phyloP scores from a whole-genome alignment of 768 basidiomycete genomes.

The Serpula lacrymans region DNA sequence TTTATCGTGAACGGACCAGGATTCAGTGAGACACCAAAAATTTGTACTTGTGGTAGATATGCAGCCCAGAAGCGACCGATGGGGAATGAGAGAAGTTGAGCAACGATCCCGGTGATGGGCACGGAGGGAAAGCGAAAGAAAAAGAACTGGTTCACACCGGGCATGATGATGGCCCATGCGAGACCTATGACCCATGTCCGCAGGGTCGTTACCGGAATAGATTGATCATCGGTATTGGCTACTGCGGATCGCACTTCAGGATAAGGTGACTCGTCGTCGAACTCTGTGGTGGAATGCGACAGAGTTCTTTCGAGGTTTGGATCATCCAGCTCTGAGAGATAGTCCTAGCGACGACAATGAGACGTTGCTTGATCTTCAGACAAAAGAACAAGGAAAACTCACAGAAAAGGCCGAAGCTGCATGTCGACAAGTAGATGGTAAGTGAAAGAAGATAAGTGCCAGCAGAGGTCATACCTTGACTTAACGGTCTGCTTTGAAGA shows the following conservation, averaged over 20 bases:
- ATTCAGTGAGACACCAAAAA: conserved; percentile 63
- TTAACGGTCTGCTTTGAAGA: conserved; percentile 13
- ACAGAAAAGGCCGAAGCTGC: conserved; percentile 19
- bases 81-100: conserved; percentile 70
- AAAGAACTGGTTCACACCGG: conserved; percentile 72
- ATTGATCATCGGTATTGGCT: conserved; percentile 66
- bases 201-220: conserved; percentile 57
- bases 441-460: neutral
- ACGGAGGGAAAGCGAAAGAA: conserved; percentile 74
- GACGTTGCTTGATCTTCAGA: no score
- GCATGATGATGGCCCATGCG: conserved; percentile 60
- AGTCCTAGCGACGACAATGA: neutral
- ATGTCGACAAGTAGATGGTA: neutral
- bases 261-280: conserved; percentile 67
- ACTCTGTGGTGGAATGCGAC: conserved; percentile 3
- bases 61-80: conserved; percentile 57
- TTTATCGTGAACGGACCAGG: conserved; percentile 78
- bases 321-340: conserved; percentile 16
- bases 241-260: conserved; percentile 72
- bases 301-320: conserved; percentile 26
- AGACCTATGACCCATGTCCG: conserved; percentile 75
- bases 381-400: no score
- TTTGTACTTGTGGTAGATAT: conserved; percentile 48
- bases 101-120: conserved; percentile 59
- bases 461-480: conserved; percentile 15